These are phyloP conservation scores for Urtica urens DNA, from an alignment of 306 rosid species.

Conservation along the genomic window DNA sequence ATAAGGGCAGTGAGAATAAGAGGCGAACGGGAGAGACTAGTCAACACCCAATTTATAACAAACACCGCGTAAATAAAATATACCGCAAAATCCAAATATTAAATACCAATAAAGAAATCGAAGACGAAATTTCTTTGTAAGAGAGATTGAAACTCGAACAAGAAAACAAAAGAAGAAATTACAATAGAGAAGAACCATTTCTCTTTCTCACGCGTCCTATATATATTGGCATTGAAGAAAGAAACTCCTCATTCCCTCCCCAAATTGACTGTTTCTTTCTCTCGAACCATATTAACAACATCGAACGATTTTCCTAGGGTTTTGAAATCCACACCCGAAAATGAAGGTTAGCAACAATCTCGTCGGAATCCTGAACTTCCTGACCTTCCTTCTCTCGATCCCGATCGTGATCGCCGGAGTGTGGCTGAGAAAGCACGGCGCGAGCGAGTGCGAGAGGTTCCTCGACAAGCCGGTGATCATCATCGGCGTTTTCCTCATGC, in stretches of 20 bases:
- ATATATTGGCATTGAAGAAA: too few species aligned
- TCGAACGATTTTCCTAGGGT: not conserved
- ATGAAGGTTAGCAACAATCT: conserved; percentile 44
- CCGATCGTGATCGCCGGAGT: conserved; percentile 49
- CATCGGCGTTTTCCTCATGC: conserved; percentile 49
- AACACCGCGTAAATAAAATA: not conserved
- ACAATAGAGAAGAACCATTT: not conserved
- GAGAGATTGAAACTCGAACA: not conserved
- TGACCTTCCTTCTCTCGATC: conserved; percentile 53
- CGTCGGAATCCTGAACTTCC: conserved; percentile 51
- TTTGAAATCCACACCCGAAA: conserved; percentile 8
- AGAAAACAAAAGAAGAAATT: not conserved
- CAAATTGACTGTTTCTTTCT: not conserved
- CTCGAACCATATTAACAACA: too few species aligned
- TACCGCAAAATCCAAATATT: too few species aligned
- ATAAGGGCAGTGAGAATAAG: too few species aligned
- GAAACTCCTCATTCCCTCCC: not conserved
- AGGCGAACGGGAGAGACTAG: not conserved
- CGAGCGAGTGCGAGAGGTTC: conserved; percentile 51
- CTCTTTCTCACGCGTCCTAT: not conserved
- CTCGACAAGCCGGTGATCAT: conserved; percentile 49
- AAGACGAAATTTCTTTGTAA: not conserved
- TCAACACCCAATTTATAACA: not conserved
- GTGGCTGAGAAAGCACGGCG: conserved; percentile 52
- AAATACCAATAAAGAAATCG: too few species aligned